Evolutionary conservation across 257 asterid species (phyloP).

Genomic region (Ajuga chamaepitys): DNA sequence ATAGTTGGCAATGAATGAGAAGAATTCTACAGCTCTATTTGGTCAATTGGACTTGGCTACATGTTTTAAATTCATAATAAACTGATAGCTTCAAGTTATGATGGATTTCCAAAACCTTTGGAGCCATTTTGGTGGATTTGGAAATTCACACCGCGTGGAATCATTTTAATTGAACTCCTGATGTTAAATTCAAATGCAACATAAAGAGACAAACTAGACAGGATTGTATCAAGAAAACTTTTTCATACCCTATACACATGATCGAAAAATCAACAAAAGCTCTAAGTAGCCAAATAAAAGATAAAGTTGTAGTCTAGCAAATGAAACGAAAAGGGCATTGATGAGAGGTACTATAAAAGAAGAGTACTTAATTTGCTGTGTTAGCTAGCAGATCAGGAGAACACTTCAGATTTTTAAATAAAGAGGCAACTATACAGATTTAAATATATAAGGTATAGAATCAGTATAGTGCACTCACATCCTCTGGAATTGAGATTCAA

Average conservation of each 20-base stretch:
- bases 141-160: not conserved
- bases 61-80: not conserved
- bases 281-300: not conserved
- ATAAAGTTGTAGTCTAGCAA: constrained; percentile 2
- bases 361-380: constrained; percentile 2
- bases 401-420: not conserved
- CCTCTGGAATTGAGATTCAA: constrained; percentile 60
- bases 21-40: not conserved
- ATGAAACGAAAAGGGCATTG: not conserved
- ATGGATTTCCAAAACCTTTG: not conserved
- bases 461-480: constrained; percentile 41
- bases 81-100: not conserved
- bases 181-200: not conserved
- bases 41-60: not conserved
- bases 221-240: not conserved
- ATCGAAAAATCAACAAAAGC: not conserved
- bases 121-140: not conserved
- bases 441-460: not conserved
- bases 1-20: constrained; percentile 1
- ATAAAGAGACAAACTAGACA: not conserved
- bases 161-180: not conserved
- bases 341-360: not conserved
- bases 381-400: not conserved
- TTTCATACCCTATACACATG: not conserved
- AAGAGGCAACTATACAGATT: not conserved